Evolutionary conservation across 2,329 filamentous ascomycete genomes (phyloP).

Genomic region (Zalaria obscura): DNA sequence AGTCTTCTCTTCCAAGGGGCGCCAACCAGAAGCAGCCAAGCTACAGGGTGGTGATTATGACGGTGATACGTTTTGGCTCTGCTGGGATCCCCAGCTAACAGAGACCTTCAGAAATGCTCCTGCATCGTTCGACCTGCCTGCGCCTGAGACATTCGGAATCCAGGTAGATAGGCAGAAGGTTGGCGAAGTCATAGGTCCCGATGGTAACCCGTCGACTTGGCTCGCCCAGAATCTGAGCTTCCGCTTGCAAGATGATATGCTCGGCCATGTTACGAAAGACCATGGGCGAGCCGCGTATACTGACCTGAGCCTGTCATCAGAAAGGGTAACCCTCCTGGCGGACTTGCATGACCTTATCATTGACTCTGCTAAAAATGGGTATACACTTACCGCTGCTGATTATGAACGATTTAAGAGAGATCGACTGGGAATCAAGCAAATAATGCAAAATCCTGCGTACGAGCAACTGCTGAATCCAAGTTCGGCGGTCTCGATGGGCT

Average conservation of each 20-base stretch:
- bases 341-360: conserved; percentile 28
- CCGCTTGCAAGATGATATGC: conserved; percentile 38
- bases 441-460: conserved; percentile 22
- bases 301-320: conserved; percentile 15
- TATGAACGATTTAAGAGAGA: conserved; percentile 39
- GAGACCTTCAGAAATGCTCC: conserved; percentile 50
- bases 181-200: conserved; percentile 25
- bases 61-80: conserved; percentile 62
- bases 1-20: conserved; percentile 55
- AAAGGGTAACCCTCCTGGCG: conserved; percentile 10
- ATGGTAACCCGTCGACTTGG: conserved; percentile 28
- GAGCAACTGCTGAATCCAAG: conserved; percentile 11
- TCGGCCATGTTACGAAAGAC: conserved; percentile 51
- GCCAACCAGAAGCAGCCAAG: conserved; percentile 50
- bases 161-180: conserved; percentile 34
- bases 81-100: conserved; percentile 56
- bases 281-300: conserved; percentile 49
- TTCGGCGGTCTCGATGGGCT: not conserved
- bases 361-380: conserved; percentile 31
- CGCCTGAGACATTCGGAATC: conserved; percentile 37
- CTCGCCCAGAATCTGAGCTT: conserved; percentile 43
- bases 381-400: conserved; percentile 30
- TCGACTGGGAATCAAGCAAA: conserved; percentile 35
- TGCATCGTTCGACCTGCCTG: conserved; percentile 29
- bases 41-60: conserved; percentile 73